phyloP scores from a whole-genome alignment of 2,329 filamentous ascomycete genomes.

The Neurospora crassa region DNA sequence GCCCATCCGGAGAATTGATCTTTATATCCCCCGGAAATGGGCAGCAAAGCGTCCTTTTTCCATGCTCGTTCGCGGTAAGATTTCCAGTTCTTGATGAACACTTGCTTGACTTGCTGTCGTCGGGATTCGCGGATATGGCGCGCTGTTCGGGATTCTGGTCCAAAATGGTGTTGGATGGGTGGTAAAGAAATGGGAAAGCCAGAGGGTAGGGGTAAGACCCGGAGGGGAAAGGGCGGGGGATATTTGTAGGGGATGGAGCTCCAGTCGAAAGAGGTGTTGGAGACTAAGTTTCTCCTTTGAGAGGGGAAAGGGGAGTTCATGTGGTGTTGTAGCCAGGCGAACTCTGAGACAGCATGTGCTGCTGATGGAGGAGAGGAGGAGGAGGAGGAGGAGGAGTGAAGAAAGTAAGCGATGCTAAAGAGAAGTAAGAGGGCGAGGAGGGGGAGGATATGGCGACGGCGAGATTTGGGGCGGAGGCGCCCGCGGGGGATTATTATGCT shows the following conservation, averaged over 20 bases:
- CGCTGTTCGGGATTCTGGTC: background rate
- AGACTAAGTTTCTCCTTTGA: background rate
- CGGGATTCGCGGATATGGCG: constrained; percentile 1
- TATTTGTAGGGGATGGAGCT: constrained; percentile 3
- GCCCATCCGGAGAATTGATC: constrained; percentile 18
- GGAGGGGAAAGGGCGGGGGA: background rate
- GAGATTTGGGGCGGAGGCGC: background rate
- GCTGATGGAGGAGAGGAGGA: background rate
- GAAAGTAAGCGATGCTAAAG: background rate
- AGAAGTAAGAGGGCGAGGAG: background rate
- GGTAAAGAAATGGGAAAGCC: constrained; percentile 1
- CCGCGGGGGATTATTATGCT: background rate
- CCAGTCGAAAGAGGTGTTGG: constrained; percentile 11
- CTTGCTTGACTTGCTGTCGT: background rate
- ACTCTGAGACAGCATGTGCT: background rate
- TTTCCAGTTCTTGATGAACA: constrained; percentile 8
- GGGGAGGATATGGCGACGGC: background rate
- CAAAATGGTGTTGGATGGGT: constrained; percentile 3
- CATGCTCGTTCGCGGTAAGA: constrained; percentile 29
- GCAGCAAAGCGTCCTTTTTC: constrained; percentile 13
- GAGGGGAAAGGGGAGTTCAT: constrained; percentile 6
- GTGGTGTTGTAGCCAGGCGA: constrained; percentile 1
- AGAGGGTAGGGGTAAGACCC: constrained; percentile 1
- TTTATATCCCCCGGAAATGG: constrained; percentile 7
- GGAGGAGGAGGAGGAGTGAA: background rate